Evolutionary conservation across 306 rosid species (phyloP), one percentile per base, ranked within the genome.

Genomic region (Myrica gale): DNA sequence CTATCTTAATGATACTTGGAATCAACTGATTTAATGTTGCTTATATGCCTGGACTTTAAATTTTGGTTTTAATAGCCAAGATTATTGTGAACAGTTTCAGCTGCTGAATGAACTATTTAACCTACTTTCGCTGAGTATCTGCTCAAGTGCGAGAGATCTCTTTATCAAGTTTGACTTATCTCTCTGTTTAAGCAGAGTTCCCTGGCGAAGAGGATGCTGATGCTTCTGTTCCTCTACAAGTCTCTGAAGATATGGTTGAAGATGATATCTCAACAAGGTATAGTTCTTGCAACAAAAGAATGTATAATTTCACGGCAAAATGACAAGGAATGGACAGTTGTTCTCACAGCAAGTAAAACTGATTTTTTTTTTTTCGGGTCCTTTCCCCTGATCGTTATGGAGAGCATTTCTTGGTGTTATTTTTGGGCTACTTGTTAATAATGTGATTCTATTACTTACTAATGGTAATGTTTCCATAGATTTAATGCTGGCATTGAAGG

Each of bases 231-330:
- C 97, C 96, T 7, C 79, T 91, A 71, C 90, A 89, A 85, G 86
- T 80, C 81, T 86, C 93, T 74, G 97, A 87, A 81, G 89, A 92
- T 83, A 85, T 87, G 86, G 82, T 71, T 47, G 98, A 89, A 79
- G 98, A 91, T 81, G 96, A 90, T 53, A 83, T 89, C 79, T 83
- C 97, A 82, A 91, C 96, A 42, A 94, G 97, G 97, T 94, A 88
- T 57, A 66, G 51, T 50, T 58, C 6, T 45, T 70, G 13, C 42
- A 62, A 50, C 63, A 67, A 17, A 68, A 68, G 32, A 43, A 26
- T 10, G 16, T 67, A 19, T 19, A 32, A 32, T 54, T 54, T 12
- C 5, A 56, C 17, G 48, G 8, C 3, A 32, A 32, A 32, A 32
- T 3, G 37, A 32, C 37, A 32, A 32, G 37, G 37, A 32, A 32